phyloP scores from a whole-genome alignment of 441 rosid genomes.

The Erodium chrysanthum region DNA sequence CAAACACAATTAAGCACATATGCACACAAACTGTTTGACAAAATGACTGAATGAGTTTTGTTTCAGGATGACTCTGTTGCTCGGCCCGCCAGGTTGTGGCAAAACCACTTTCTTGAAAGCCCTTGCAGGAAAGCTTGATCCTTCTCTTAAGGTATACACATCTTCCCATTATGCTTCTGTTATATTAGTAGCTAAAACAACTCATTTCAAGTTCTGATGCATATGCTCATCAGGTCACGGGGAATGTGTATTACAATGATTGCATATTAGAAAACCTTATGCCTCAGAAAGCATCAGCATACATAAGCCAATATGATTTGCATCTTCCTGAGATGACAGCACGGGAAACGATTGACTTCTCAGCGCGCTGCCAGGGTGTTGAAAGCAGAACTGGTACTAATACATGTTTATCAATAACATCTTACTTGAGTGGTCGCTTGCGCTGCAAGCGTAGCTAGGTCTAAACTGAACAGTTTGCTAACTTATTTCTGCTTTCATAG shows the following conservation, averaged over 20 bases:
- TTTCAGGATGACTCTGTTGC: slow-evolving; percentile 28
- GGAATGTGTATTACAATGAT: slow-evolving; percentile 38
- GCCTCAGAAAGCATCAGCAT: slow-evolving; percentile 48
- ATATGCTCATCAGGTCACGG: slow-evolving; percentile 25
- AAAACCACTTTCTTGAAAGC: slow-evolving; percentile 52
- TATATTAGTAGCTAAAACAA: no score
- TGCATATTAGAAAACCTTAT: slow-evolving; percentile 36
- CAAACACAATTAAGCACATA: not conserved
- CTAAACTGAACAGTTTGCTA: not conserved
- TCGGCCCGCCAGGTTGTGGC: slow-evolving; percentile 54
- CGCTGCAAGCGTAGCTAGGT: not conserved
- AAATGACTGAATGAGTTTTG: slow-evolving; percentile 3
- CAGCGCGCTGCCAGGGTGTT: slow-evolving; percentile 42
- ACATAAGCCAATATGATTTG: slow-evolving; percentile 52
- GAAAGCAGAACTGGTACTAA: slow-evolving; percentile 36
- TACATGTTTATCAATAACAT: not conserved
- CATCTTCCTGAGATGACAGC: slow-evolving; percentile 61
- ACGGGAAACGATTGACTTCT: slow-evolving; percentile 47
- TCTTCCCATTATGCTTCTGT: no score
- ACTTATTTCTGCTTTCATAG: slow-evolving; percentile 20
- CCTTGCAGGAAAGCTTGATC: slow-evolving; percentile 40
- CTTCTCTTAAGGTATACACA: slow-evolving; percentile 37
- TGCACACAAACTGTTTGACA: not conserved
- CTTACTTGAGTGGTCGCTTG: not conserved
- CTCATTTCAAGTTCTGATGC: no score